phyloP scores from a whole-genome alignment of 73 alveolate genomes.

The Uronychia setigera region DNA sequence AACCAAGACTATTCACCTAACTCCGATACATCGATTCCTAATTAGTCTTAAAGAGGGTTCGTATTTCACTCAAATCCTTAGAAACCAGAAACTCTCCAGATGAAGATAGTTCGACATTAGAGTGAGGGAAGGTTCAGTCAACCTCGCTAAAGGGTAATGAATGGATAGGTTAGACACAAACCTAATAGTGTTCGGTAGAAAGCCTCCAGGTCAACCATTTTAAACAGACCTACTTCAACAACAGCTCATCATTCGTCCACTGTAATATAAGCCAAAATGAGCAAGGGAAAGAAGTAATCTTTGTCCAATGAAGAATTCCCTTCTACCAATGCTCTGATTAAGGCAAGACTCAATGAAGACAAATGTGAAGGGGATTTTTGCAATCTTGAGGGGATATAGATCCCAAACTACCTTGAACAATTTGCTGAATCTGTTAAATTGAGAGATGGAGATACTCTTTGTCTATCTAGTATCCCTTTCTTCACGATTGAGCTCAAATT shows the following conservation, averaged over 20 bases:
- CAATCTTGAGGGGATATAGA: not conserved
- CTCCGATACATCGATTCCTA: not conserved
- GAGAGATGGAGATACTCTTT: not conserved
- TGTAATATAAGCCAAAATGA: no score
- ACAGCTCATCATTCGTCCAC: no score
- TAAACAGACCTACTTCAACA: no score
- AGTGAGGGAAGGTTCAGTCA: not conserved
- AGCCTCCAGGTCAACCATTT: not conserved
- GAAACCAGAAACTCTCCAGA: not conserved
- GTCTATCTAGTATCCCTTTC: not conserved
- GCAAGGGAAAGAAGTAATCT: no score
- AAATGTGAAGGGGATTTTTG: not conserved
- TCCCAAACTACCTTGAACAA: not conserved
- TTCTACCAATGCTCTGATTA: not conserved
- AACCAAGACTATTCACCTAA: not conserved
- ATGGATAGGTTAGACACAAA: not conserved
- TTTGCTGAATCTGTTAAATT: not conserved
- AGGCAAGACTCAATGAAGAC: not conserved
- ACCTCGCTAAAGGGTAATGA: not conserved
- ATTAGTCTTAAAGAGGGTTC: not conserved
- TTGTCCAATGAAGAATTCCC: not conserved
- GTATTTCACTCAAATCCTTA: not conserved
- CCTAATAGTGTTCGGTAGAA: no score
- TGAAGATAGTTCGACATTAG: not conserved
- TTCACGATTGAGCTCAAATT: not conserved